Base-by-base conservation (phyloP, 306 rosid species). In the Begonia peltatifolia region DNA sequence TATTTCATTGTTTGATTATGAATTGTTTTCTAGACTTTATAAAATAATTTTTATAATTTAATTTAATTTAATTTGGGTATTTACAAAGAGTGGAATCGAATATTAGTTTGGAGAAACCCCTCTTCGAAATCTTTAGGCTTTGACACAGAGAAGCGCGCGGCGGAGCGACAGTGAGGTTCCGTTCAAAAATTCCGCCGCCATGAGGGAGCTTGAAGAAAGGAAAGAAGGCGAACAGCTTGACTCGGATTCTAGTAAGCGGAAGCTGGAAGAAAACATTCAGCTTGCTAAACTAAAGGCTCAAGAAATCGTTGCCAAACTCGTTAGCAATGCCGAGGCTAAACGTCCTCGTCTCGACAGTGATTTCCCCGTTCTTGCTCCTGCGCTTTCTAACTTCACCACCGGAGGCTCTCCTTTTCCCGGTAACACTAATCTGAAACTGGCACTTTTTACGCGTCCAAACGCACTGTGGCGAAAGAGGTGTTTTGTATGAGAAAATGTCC, bases 241-340 rank as follows among this genome's bases (percentile, higher is more conserved):
- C 50, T 49, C 69, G 3, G 63, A 55, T 17, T 35, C 56, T 14
- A 64, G 59, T 10, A 75, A 75, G 74, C 68, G 81, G n/a, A 75
- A 75, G 74, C 76, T 71, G 14, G 81, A 71, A 49, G 71, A 75
- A 53, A 43, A 50, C 50, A 66, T 75, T 46, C 71, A 59, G 12
- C 63, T 70, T 47, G 76, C 80, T 10, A 71, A 71, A 49, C 81
- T 59, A 46, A 75, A 63, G 54, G 81, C 81, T 57, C 81, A 70
- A 54, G 81, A 75, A 71, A 75, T 70, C 53, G 76, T 75, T 48
- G 68, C 74, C 22, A 65, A 71, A 22, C 74, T 75, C 48, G 61
- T 71, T 11, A 60, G 71, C 63, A 68, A 64, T 67, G 74, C 77
- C 25, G 81, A 71, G 66, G 67, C 81, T 2, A 75, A 75, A 60